A percentile compares a stretch with the other conserved stretches of the same genome.
Evolutionary conservation across 257 asterid genomes (phyloP).

Genomic region (Datura wrightii): DNA sequence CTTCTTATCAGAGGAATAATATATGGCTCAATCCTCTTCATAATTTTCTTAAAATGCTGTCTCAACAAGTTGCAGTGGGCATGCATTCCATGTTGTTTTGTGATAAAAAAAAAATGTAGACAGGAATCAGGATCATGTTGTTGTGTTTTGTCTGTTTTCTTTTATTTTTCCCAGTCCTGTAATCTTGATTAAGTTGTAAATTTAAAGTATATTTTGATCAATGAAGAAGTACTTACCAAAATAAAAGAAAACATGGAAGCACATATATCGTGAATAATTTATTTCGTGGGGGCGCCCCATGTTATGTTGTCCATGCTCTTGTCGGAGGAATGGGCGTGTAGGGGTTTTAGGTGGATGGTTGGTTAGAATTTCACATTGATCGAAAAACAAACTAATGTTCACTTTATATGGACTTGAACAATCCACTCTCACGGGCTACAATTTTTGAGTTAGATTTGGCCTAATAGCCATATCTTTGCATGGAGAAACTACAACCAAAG

Average conservation of each 20-base stretch:
- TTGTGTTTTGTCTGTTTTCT: not conserved
- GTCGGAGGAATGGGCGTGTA: not conserved
- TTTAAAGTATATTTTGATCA: not conserved
- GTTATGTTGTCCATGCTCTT: not conserved
- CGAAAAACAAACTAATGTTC: not conserved
- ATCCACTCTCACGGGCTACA: too few species aligned
- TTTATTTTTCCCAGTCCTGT: not conserved
- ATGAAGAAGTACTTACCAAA: not conserved
- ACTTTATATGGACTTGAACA: not conserved
- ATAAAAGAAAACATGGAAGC: not conserved
- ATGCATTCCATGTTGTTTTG: not conserved
- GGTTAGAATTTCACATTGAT: not conserved
- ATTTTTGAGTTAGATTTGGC: too few species aligned
- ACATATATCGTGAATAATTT: not conserved
- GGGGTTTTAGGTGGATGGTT: not conserved
- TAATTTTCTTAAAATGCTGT: not conserved
- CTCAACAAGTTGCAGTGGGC: not conserved
- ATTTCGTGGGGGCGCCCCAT: not conserved
- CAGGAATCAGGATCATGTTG: not conserved
- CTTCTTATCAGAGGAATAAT: conserved; percentile 48
- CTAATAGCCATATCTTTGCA: not conserved
- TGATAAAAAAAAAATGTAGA: not conserved
- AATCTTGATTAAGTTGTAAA: not conserved
- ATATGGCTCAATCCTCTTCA: not conserved
- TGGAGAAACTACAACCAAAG: not conserved